These are phyloP conservation scores for Chloranthus sessilifolius DNA, from an alignment of 164 flowering plant species.

Conservation along the genomic window DNA sequence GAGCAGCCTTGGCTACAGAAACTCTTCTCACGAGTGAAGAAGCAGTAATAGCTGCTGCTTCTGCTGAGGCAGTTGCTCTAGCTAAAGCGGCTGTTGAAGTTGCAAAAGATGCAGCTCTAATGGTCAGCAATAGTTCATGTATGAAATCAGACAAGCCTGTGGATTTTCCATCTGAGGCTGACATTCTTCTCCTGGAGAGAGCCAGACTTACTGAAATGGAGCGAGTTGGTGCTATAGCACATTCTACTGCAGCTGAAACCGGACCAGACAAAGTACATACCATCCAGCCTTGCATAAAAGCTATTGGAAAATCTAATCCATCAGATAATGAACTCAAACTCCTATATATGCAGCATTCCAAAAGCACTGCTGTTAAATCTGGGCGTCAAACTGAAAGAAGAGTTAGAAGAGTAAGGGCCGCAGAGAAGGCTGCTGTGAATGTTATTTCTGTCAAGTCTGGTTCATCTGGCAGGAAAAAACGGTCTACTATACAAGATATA, in stretches of 20 bases:
- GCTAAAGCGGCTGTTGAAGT: conserved; percentile 84
- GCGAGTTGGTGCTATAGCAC: conserved; percentile 21
- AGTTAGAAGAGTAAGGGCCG: conserved; percentile 68
- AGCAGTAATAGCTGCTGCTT: conserved; percentile 74
- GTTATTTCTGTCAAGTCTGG: conserved; percentile 45
- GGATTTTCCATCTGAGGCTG: conserved; percentile 20
- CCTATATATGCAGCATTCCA: conserved; percentile 39
- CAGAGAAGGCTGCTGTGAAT: conserved; percentile 54
- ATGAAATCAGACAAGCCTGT: conserved; percentile 18
- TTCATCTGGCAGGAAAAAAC: conserved; percentile 53
- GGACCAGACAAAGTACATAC: conserved; percentile 20
- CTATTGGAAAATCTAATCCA: conserved; percentile 39
- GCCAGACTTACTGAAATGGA: conserved; percentile 26
- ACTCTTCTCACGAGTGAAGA: conserved; percentile 56
- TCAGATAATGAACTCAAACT: conserved; percentile 46
- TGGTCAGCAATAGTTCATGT: conserved; percentile 23
- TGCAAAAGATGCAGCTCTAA: conserved; percentile 65
- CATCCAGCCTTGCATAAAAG: conserved; percentile 10
- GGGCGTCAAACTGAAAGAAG: conserved; percentile 66
- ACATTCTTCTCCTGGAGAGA: conserved; percentile 18
- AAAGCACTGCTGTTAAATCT: conserved; percentile 62
- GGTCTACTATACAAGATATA: conserved; percentile 45
- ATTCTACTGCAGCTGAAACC: conserved; percentile 23
- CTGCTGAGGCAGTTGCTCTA: conserved; percentile 85
- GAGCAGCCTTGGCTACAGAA: conserved; percentile 43